Conservation (phyloP, 441 rosid species). For the Hura crepitans region DNA sequence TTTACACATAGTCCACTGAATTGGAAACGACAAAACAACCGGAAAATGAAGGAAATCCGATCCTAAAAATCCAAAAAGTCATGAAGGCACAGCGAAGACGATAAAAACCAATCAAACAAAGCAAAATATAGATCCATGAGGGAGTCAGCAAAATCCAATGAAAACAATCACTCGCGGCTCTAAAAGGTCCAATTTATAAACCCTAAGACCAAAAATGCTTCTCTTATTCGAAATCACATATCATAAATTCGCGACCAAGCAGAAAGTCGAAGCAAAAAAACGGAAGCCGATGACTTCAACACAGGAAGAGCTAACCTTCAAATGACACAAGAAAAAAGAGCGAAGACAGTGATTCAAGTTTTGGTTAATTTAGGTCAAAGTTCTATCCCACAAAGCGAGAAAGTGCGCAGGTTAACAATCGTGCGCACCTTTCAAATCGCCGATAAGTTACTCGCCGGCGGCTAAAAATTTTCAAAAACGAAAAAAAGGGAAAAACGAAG, state of each 20-base stretch:
- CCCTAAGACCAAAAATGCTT: slow-evolving; percentile 31
- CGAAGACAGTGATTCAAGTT: slow-evolving; percentile 19
- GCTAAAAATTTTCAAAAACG: slow-evolving; percentile 18
- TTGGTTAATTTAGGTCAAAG: slow-evolving; percentile 28
- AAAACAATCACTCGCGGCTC: slow-evolving; percentile 38
- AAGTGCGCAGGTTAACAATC: slow-evolving; percentile 43
- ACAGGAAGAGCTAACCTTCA: slow-evolving; percentile 28
- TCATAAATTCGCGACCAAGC: slow-evolving; percentile 22
- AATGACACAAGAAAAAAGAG: slow-evolving; percentile 14
- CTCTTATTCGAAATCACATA: slow-evolving; percentile 32
- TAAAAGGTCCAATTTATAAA: slow-evolving; percentile 33
- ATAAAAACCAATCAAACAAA: slow-evolving; percentile 24
- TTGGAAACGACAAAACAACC: slow-evolving; percentile 9
- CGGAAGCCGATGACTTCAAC: slow-evolving; percentile 23
- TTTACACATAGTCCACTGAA: slow-evolving; percentile 21
- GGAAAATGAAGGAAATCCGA: slow-evolving; percentile 23
- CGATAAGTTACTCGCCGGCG: slow-evolving; percentile 42
- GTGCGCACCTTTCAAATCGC: slow-evolving; percentile 48
- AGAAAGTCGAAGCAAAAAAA: slow-evolving; percentile 22
- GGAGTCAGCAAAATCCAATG: slow-evolving; percentile 23
- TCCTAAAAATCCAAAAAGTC: slow-evolving; percentile 20
- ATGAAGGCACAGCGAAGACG: slow-evolving; percentile 16
- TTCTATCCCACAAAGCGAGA: slow-evolving; percentile 17
- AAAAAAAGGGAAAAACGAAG: slow-evolving; percentile 16
- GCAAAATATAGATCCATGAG: slow-evolving; percentile 54